Percentiles rank a stretch among this genome's conserved stretches.
These are phyloP conservation scores for Dittrichia graveolens DNA, from an alignment of 129 eudicot genomes.

Conservation along the genomic window DNA sequence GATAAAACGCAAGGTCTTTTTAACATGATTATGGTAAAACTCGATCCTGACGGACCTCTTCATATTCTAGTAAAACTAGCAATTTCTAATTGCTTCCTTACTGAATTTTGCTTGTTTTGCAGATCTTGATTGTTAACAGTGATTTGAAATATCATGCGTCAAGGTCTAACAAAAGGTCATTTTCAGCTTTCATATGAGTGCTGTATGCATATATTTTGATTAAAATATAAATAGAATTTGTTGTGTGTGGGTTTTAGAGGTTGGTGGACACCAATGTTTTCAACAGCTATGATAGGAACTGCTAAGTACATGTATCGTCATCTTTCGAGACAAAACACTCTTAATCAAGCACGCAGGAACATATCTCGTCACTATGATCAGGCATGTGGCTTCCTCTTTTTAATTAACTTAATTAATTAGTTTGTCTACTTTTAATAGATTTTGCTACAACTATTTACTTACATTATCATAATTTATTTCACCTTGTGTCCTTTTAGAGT, in stretches of 20 bases:
- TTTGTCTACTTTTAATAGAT: neutral
- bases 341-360: conserved; percentile 86
- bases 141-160: conserved; percentile 42
- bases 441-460: neutral
- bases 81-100: neutral
- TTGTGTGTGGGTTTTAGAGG: conserved; percentile 43
- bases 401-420: too few relatives aligned
- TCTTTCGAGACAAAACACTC: conserved; percentile 57
- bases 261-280: conserved; percentile 82
- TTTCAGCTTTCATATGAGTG: neutral
- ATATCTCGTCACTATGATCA: conserved; percentile 87
- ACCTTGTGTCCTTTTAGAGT: conserved; percentile 41
- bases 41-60: neutral
- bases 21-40: conserved; percentile 63
- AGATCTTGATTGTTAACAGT: conserved; percentile 65
- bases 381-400: conserved; percentile 29
- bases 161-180: conserved; percentile 54
- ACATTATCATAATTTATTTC: neutral
- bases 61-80: neutral
- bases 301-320: conserved; percentile 69
- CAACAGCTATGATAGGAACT: conserved; percentile 66
- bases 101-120: conserved; percentile 1
- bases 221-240: neutral
- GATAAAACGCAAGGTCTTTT: conserved; percentile 68
- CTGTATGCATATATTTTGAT: neutral